A percentile compares a stretch with the other conserved stretches of the same genome.
Conservation (phyloP, 805 yeast genomes). For the Candida wancherniae region DNA sequence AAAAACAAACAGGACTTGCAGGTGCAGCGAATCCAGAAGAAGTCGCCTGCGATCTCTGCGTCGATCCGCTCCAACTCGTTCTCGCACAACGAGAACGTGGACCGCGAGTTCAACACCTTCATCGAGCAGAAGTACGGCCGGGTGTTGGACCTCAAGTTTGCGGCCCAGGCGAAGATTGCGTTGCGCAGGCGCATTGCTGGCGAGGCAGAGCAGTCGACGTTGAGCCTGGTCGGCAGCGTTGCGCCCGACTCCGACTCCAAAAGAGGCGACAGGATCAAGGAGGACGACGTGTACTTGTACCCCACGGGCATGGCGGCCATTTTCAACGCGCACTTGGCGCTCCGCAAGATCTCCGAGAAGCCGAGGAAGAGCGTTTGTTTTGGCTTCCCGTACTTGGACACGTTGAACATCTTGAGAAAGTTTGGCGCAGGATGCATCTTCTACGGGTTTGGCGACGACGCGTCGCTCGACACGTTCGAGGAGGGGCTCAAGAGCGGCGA, state of each 20-base stretch:
- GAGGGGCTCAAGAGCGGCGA: slow-evolving; percentile 51
- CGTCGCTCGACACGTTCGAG: slow-evolving; percentile 63
- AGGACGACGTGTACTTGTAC: slow-evolving; percentile 72
- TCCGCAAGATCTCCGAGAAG: slow-evolving; percentile 23
- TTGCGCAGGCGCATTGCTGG: slow-evolving; percentile 73
- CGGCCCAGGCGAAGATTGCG: slow-evolving; percentile 69
- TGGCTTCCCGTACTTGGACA: slow-evolving; percentile 95
- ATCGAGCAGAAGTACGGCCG: slow-evolving; percentile 91
- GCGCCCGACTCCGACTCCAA: slow-evolving; percentile 20
- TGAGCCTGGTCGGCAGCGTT: slow-evolving; percentile 22
- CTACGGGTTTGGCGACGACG: slow-evolving; percentile 78
- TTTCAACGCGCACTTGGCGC: slow-evolving; percentile 68
- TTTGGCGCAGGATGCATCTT: slow-evolving; percentile 91
- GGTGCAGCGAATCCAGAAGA: slow-evolving; percentile 27
- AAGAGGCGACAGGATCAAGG: slow-evolving; percentile 33
- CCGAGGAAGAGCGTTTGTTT: slow-evolving; percentile 75
- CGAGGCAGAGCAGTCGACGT: slow-evolving; percentile 44
- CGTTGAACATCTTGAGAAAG: slow-evolving; percentile 75
- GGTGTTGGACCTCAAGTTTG: slow-evolving; percentile 72
- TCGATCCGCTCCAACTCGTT: slow-evolving; percentile 20
- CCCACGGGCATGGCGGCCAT: slow-evolving; percentile 94
- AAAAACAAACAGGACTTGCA: slow-evolving; percentile 32
- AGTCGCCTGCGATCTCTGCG: slow-evolving; percentile 30
- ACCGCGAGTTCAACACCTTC: slow-evolving; percentile 56
- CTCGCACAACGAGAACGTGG: slow-evolving; percentile 27